phyloP scores from a whole-genome alignment of 768 basidiomycete species.

The Lentinus brumalis region DNA sequence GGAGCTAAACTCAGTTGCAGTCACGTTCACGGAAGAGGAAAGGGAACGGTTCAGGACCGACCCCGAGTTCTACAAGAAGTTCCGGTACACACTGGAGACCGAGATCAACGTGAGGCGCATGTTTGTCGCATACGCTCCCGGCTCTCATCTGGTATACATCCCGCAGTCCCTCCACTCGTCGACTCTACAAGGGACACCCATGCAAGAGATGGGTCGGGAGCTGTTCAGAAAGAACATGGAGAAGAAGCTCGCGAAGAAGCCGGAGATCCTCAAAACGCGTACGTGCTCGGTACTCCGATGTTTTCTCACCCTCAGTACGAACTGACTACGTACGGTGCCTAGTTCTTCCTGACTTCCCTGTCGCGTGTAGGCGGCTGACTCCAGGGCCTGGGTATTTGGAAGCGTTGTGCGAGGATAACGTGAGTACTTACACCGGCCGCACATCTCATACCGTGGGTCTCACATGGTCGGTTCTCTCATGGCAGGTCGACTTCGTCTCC shows the following conservation, averaged over 20 bases:
- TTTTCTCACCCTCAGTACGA: neutral
- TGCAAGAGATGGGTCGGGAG: constrained; percentile 38
- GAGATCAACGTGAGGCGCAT: constrained; percentile 47
- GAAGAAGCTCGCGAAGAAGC: constrained; percentile 53
- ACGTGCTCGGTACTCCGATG: constrained; percentile 14
- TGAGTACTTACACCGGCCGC: constrained; percentile 22
- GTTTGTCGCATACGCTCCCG: neutral
- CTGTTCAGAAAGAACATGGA: constrained; percentile 50
- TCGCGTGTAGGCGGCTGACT: constrained; percentile 62
- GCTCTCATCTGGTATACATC: constrained; percentile 36
- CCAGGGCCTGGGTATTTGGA: constrained; percentile 72
- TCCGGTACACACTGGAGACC: constrained; percentile 50
- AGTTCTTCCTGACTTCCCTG: constrained; percentile 49
- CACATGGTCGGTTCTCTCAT: neutral
- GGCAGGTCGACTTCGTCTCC: constrained; percentile 55
- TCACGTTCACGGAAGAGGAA: constrained; percentile 43
- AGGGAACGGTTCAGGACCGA: constrained; percentile 47
- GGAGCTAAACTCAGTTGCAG: neutral
- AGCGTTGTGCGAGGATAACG: constrained; percentile 63
- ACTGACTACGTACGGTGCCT: constrained; percentile 1
- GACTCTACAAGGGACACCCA: constrained; percentile 42
- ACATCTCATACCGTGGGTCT: neutral
- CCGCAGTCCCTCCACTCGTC: constrained; percentile 39
- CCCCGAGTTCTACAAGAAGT: constrained; percentile 47
- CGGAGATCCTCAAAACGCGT: constrained; percentile 62